Evolutionary conservation across 2,329 filamentous ascomycete species (phyloP).

Genomic region (Hymenoscyphus repandus): DNA sequence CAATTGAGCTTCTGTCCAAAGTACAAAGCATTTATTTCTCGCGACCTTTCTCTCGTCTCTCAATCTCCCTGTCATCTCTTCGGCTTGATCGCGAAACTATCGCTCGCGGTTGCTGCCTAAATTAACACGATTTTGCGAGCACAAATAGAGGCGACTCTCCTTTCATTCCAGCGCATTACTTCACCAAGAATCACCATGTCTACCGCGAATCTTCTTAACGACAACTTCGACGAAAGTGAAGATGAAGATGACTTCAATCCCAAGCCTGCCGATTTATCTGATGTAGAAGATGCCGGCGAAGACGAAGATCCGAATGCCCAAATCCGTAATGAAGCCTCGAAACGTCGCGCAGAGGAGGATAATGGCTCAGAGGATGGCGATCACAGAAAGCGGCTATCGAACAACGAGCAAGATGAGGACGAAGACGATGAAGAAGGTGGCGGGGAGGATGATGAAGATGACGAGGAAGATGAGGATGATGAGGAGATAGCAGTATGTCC

Average conservation of each 20-base stretch:
- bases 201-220: conserved; percentile 23
- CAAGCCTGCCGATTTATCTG: conserved; percentile 65
- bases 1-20: not conserved
- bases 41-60: not conserved
- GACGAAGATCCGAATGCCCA: conserved; percentile 25
- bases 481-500: conserved; percentile 50
- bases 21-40: conserved; percentile 1
- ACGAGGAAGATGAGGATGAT: conserved; percentile 59
- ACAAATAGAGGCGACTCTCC: conserved; percentile 10
- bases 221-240: conserved; percentile 51
- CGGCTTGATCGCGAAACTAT: not conserved
- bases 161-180: conserved; percentile 2
- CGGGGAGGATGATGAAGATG: conserved; percentile 43
- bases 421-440: conserved; percentile 39
- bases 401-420: conserved; percentile 36
- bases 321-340: conserved; percentile 25
- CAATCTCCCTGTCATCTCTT: not conserved
- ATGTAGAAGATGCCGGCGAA: conserved; percentile 52
- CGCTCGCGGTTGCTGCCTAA: conserved; percentile 7
- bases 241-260: conserved; percentile 90
- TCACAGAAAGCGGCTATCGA: conserved; percentile 13
- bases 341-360: conserved; percentile 36
- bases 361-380: conserved; percentile 38
- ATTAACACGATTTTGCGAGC: not conserved
- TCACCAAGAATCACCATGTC: conserved; percentile 21